Evolutionary conservation across 2,329 filamentous ascomycete species (phyloP).

Genomic region (Penicillium aurantiogriseum): DNA sequence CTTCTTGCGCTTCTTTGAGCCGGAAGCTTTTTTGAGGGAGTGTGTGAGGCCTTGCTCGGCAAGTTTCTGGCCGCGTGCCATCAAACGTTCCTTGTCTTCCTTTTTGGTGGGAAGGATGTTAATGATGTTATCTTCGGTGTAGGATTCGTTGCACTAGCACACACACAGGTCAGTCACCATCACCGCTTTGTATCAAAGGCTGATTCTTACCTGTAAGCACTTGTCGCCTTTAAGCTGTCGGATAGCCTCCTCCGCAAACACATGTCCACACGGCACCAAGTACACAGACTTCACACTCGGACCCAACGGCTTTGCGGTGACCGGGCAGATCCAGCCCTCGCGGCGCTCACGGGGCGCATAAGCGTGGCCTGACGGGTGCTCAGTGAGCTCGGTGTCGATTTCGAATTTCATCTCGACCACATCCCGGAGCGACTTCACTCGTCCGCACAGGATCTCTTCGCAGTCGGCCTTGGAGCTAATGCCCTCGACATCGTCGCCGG

Average conservation of each 20-base stretch:
- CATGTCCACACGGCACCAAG: constrained; percentile 90
- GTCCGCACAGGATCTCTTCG: constrained; percentile 58
- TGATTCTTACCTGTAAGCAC: constrained; percentile 53
- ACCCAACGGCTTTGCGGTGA: constrained; percentile 83
- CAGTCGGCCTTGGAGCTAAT: constrained; percentile 58
- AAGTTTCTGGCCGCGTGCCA: constrained; percentile 66
- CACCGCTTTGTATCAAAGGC: too few relatives aligned
- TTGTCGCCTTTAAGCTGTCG: constrained; percentile 70
- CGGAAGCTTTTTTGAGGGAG: constrained; percentile 75
- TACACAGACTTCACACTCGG: constrained; percentile 79
- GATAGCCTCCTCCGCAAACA: constrained; percentile 83
- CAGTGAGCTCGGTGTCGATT: constrained; percentile 43
- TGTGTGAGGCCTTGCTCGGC: constrained; percentile 74
- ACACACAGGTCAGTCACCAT: constrained; percentile 1
- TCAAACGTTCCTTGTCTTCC: constrained; percentile 67
- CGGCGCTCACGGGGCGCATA: constrained; percentile 37
- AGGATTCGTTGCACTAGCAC: constrained; percentile 68
- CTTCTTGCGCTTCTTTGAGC: constrained; percentile 74
- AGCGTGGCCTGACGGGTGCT: constrained; percentile 41
- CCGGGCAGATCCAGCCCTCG: constrained; percentile 75
- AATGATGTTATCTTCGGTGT: constrained; percentile 74
- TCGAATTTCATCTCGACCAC: constrained; percentile 83
- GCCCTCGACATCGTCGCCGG: constrained; percentile 54
- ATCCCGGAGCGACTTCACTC: constrained; percentile 78
- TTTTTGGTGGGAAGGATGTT: constrained; percentile 71